Percentiles rank a stretch among this genome's conserved stretches.
Evolutionary conservation across 176 grass and related monocot genomes (phyloP).

Genomic region (Juncus inflexus): DNA sequence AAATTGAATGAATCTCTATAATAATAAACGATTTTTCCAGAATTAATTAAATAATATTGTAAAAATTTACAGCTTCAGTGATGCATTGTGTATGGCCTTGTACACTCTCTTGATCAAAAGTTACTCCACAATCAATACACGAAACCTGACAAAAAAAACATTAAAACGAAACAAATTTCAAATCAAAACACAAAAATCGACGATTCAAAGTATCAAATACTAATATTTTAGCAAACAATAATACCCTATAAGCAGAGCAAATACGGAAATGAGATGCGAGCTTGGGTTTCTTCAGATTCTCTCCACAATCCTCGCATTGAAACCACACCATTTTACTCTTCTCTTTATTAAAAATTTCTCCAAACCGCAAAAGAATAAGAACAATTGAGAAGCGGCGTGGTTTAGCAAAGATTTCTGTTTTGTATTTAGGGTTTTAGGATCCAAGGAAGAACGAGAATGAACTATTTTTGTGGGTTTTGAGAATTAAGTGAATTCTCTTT

Average conservation of each 20-base stretch:
- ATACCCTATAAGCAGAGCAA: slow-evolving; percentile 88
- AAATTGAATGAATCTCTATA: neutral
- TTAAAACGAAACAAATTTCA: neutral
- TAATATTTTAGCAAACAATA: neutral
- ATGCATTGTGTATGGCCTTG: slow-evolving; percentile 89
- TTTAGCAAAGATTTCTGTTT: neutral
- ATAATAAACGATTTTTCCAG: neutral
- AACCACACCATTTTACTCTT: slow-evolving; percentile 82
- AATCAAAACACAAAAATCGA: neutral
- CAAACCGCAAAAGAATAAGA: neutral
- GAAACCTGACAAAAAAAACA: slow-evolving; percentile 50
- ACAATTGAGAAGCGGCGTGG: slow-evolving; percentile 21
- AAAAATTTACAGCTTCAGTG: slow-evolving; percentile 61
- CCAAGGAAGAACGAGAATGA: slow-evolving; percentile 1
- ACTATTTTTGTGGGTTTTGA: neutral
- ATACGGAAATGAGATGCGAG: slow-evolving; percentile 78
- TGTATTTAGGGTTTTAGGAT: slow-evolving; percentile 25
- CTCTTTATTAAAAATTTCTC: neutral
- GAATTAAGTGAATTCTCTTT: too few relatives aligned
- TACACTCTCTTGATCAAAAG: slow-evolving; percentile 61
- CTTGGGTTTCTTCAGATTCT: slow-evolving; percentile 95
- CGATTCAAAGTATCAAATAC: neutral
- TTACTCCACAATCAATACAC: slow-evolving; percentile 83
- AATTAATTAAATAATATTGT: neutral
- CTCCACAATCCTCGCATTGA: slow-evolving; percentile 90